These are phyloP conservation scores for Trichoderma sp. DNA, from an alignment of 2,329 filamentous ascomycete species.

Conservation along the genomic window DNA sequence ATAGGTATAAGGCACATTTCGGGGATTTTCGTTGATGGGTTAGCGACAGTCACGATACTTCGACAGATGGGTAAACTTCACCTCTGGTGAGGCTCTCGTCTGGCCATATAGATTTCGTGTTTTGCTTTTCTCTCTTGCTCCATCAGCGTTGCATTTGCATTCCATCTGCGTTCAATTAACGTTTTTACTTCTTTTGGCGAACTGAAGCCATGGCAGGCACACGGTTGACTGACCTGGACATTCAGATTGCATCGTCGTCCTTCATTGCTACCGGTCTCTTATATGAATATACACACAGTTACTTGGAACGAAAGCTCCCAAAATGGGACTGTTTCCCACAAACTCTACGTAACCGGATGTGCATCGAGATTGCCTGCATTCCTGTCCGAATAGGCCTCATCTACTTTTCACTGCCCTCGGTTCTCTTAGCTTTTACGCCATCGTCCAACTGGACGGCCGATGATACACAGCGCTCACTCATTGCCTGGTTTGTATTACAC, in stretches of 20 bases:
- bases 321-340: background rate
- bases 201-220: background rate
- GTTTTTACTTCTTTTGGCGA: background rate
- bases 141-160: background rate
- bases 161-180: background rate
- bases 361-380: background rate
- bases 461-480: background rate
- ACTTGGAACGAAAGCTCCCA: background rate
- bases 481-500: background rate
- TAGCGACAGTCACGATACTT: background rate
- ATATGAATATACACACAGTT: background rate
- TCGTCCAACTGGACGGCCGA: background rate
- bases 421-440: background rate
- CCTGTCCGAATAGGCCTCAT: background rate
- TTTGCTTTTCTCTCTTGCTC: background rate
- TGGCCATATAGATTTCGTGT: background rate
- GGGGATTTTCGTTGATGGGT: background rate
- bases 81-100: background rate
- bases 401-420: background rate
- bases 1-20: background rate
- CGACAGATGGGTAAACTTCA: background rate
- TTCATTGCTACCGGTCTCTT: background rate
- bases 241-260: background rate
- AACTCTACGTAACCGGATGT: conserved; percentile 1
- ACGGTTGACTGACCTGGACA: background rate